phyloP scores from a whole-genome alignment of 169 alveolate genomes.

The Amoebophrya sp. region DNA sequence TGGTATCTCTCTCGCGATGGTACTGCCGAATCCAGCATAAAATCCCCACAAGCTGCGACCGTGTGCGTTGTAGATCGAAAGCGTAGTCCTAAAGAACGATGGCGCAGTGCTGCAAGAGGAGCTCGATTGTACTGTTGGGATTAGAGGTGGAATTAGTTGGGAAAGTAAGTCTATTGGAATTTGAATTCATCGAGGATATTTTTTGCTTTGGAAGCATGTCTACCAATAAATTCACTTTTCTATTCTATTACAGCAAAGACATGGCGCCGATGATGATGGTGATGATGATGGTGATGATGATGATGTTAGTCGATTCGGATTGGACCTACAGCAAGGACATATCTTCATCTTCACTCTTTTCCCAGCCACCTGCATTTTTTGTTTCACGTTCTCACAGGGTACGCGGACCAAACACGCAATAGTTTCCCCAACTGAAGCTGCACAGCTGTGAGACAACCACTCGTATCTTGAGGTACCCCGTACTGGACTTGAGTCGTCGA shows the following conservation, averaged over 20 bases:
- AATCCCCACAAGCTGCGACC: conserved; percentile 31
- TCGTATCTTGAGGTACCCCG: not conserved
- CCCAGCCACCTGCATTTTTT: conserved; percentile 51
- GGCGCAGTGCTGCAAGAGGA: conserved; percentile 6
- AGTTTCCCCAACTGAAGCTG: conserved; percentile 56
- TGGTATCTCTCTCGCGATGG: conserved; percentile 59
- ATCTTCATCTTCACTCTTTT: no score
- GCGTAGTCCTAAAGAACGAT: not conserved
- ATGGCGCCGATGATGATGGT: no score
- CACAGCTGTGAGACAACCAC: conserved; percentile 44
- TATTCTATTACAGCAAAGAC: no score
- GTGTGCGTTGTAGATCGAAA: not conserved
- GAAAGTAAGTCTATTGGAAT: no score
- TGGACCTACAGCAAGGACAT: no score
- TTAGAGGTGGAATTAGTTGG: no score
- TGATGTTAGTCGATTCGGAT: no score
- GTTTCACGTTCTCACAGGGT: conserved; percentile 61
- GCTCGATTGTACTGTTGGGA: no score
- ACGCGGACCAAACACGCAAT: conserved; percentile 55
- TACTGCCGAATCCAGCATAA: conserved; percentile 53
- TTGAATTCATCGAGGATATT: no score
- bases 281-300: no score
- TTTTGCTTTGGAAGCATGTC: no score
- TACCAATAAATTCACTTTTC: no score
- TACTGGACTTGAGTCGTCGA: not conserved